Base-by-base conservation (phyloP, 2,329 filamentous ascomycete species). In the Aspergillus carbonarius region DNA sequence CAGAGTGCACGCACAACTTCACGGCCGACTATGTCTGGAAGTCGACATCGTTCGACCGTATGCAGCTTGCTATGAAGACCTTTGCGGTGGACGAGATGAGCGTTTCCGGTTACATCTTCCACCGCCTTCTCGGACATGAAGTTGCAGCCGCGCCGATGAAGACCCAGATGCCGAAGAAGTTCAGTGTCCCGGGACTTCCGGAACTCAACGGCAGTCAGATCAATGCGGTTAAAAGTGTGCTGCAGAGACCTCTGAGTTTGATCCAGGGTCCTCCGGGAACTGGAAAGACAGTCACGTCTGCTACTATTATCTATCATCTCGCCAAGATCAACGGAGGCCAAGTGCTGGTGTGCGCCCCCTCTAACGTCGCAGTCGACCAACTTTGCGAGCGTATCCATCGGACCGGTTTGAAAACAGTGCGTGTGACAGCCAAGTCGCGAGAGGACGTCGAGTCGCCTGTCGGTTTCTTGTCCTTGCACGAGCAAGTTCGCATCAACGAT, bases 11-110 rank as follows among this genome's bases (percentile, higher is more conserved):
- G 0, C 92, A 96, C 78, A 96, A 97, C 76, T 99, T 99, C 78
- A 96, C 92, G 15, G 95, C 93, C 65, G 95, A 99, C 74, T 99
- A 99, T 71, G 95, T 99, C 57, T 99, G 95, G 95, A 99, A 99
- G 75, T 95, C 96, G 13, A 99, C 96, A 0, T 98, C 93, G 0
- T 99, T 99, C 73, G 95, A 99, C 72, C 93, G 95, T 63, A 99
- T 99, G 95, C 95, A 99, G 76, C 87, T 93, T 65, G 96, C 95
- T 55, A 98, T 99, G 93, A 98, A 97, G 82, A 98, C 92, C 0
- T 99, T 99, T 73, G 95, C 95, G 5, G 88, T 98, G 46, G 93
- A 99, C 68, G 95, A 99, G 76, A 91, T 96, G 89, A 97, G 93
- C 71, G 93, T 99, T 44, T 98, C 95, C 20, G 95, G 95, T 37